Conservation (phyloP, 129 eudicot species). For the Flaveria linearis region DNA sequence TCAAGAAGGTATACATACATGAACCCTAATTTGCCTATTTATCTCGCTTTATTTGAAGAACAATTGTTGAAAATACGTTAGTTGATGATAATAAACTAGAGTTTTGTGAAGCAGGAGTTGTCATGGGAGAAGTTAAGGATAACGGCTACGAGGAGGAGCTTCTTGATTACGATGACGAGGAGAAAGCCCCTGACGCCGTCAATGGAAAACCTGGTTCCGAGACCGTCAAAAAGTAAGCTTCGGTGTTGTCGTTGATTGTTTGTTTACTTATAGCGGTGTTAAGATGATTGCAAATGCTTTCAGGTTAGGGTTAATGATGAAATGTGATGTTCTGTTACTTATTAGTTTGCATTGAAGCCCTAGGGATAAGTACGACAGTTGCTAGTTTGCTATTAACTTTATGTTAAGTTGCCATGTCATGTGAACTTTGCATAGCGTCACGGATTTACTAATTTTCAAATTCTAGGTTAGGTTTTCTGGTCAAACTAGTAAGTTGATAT, state of each 20-base stretch:
- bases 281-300: neutral
- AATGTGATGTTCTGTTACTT: neutral
- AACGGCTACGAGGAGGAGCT: conserved; percentile 89
- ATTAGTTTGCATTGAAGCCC: neutral
- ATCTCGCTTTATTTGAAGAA: neutral
- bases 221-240: conserved; percentile 57
- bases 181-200: conserved; percentile 63
- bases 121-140: conserved; percentile 70
- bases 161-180: conserved; percentile 85
- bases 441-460: neutral
- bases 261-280: neutral
- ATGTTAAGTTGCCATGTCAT: neutral
- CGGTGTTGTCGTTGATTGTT: neutral
- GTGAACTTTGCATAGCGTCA: neutral
- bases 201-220: conserved; percentile 56
- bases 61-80: neutral
- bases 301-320: neutral
- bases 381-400: neutral
- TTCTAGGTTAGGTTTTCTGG: neutral
- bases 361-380: neutral
- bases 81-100: neutral
- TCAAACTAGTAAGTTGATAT: neutral
- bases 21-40: conserved; percentile 25
- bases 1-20: conserved; percentile 24
- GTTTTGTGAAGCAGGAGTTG: neutral